Base-by-base conservation (phyloP, 805 yeast genomes). In the Yueomyces sp. region DNA sequence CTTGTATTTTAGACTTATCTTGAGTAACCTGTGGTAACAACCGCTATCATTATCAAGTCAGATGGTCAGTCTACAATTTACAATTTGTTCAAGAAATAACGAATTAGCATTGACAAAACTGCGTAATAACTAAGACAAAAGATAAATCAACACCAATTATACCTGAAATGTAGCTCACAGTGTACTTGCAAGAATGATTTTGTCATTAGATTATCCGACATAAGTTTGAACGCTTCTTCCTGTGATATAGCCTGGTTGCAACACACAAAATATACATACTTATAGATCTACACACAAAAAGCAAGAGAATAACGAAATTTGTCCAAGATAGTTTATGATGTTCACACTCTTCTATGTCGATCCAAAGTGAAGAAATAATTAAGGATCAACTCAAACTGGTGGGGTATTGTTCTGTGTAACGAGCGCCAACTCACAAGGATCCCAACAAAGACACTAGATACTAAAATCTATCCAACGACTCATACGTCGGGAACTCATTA, bases 321-420 rank as follows among this genome's bases (percentile, higher is more conserved):
- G 19, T 12, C 7, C 6, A 28, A 12, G 29, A 9, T 28, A 9
- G 11, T 19, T 11, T 28, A 26, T 38, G 27, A 44, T 58, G 61
- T 57, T 42, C 44, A 49, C 63, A 57, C 63, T 42, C 63, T 58
- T 58, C 63, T 58, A 58, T 58, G 53, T 59, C 62, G 50, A 44
- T 45, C 52, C 49, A 45, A 47, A 47, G 59, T 57, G 33, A 30
- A 29, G 44, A 39, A 41, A 40, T 19, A 19, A 41, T 42, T 36
- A 49, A 45, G 46, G 47, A 45, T 47, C 49, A 56, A 55, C 55
- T 54, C 59, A 54, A 54, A 54, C 59, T 34, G 59, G 58, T 48
- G 57, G 19, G 19, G 19, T 34, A 32, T 47, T 38, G 32, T 38
- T 49, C 52, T 53, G 38, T 53, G 57, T 31, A 31, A 31, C 34